Percentiles rank a stretch among this genome's conserved stretches.
Conservation (phyloP, 2,329 filamentous ascomycete genomes). For the Alternaria ventricosa region DNA sequence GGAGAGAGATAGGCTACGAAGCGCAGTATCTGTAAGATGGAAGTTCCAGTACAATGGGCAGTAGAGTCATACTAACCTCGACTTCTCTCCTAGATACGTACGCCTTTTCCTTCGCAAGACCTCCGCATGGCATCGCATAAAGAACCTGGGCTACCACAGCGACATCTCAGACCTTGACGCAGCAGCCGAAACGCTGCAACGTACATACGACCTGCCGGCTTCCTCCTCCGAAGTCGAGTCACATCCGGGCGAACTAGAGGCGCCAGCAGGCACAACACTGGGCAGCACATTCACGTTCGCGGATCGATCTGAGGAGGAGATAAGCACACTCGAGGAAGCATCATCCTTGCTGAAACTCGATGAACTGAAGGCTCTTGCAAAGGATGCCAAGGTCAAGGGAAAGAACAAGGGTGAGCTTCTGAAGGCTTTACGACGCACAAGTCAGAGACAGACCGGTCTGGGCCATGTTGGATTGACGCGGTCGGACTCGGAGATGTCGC, state of each 20-base stretch:
- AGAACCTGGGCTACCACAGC: conserved; percentile 76
- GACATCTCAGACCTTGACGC: conserved; percentile 78
- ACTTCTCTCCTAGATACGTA: conserved; percentile 71
- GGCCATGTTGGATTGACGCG: conserved; percentile 71
- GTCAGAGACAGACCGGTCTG: conserved; percentile 77
- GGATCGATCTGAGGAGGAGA: conserved; percentile 74
- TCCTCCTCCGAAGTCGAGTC: conserved; percentile 44
- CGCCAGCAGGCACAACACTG: conserved; percentile 57
- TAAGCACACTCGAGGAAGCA: conserved; percentile 82
- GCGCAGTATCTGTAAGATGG: conserved; percentile 81
- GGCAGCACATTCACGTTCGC: conserved; percentile 75
- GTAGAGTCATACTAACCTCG: not conserved
- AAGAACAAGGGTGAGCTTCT: conserved; percentile 86
- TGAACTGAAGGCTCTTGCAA: conserved; percentile 83
- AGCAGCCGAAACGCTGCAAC: conserved; percentile 71
- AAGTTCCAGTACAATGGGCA: not conserved
- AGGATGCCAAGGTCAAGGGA: conserved; percentile 83
- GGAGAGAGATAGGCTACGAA: conserved; percentile 78
- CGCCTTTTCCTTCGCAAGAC: conserved; percentile 92
- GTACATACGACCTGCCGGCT: conserved; percentile 61
- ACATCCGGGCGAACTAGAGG: conserved; percentile 58
- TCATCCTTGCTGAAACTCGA: conserved; percentile 82
- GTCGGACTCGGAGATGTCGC: conserved; percentile 66
- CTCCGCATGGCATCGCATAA: conserved; percentile 85
- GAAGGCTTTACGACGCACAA: conserved; percentile 74